Base-by-base conservation (phyloP, 306 rosid species). In the Cicer bijugum region DNA sequence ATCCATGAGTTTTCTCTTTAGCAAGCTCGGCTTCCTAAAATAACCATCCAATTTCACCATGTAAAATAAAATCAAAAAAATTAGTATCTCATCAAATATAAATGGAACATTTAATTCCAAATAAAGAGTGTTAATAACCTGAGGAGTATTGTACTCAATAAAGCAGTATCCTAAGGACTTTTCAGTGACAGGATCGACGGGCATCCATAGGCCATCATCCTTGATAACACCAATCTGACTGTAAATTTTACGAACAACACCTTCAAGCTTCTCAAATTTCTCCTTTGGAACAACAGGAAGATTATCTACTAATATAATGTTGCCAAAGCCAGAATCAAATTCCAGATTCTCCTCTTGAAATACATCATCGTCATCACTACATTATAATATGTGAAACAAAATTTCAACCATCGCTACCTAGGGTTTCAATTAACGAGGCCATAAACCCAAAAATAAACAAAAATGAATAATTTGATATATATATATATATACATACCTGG, bases 1-100 rank as follows among this genome's bases (percentile, higher is more conserved):
- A 93, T 6, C 96, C 98, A 56, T 93, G 88, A 5, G 96, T 89
- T 82, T 84, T 91, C 84, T 91, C 98, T 74, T 79, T 91, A 35
- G 97, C 98, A 60, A 91, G 89, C 76, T 94, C 97, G 3, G 98
- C 98, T 78, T 91, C 98, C 98, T 94, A 75, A 37, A 76, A 73
- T 11, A 45, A 42, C 1, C 37, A 43, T 2, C 48, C 67, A 14
- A 68, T 48, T 65, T 3, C 69, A 44, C 37, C 65, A 46, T 42
- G 11, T n/a, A 23, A 47, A 55, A 67, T 15, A 6, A 3, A 73
- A 57, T 71, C 7, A 8, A 23, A 47, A 6, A 80, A 23, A 38
- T 4, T 9, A 5, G 55, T 9, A 44, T 1, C 44, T 44, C 65
- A 79, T 46, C 56, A 33, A 65, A 56, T 23, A 10, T 15, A 43